phyloP scores from a whole-genome alignment of 2,329 filamentous ascomycete species.

The Lecanoromycetidae sp. region DNA sequence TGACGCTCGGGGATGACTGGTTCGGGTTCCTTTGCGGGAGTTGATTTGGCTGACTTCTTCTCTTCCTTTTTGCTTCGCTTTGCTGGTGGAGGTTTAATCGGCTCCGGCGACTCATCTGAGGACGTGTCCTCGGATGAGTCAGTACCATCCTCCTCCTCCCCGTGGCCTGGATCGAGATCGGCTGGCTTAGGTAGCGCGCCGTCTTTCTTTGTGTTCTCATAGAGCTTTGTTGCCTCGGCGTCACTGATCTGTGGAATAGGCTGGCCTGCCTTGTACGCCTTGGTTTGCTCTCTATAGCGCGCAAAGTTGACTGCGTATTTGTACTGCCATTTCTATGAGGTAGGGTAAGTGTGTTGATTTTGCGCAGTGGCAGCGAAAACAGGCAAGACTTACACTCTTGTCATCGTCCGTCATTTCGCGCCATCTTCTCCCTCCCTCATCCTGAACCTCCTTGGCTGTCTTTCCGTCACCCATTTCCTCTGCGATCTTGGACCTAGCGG shows the following conservation, averaged over 20 bases:
- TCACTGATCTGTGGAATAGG: conserved; percentile 30
- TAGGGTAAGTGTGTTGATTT: conserved; percentile 12
- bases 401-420: conserved; percentile 60
- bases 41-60: conserved; percentile 29
- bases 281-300: conserved; percentile 43
- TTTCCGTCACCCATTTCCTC: conserved; percentile 61
- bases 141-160: conserved; percentile 13
- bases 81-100: conserved; percentile 16
- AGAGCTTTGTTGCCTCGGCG: conserved; percentile 29
- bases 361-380: not conserved
- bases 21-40: conserved; percentile 20
- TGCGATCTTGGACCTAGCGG: conserved; percentile 71
- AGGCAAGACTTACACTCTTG: conserved; percentile 46
- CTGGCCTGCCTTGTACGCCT: conserved; percentile 43
- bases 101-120: conserved; percentile 14
- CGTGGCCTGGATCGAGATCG: conserved; percentile 24
- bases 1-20: conserved; percentile 7
- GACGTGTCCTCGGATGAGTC: conserved; percentile 11
- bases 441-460: conserved; percentile 79
- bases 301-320: conserved; percentile 47
- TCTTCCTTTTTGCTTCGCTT: conserved; percentile 33
- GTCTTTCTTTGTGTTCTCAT: conserved; percentile 25
- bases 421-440: conserved; percentile 71
- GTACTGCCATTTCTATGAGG: conserved; percentile 39
- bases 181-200: conserved; percentile 28